Conservation (phyloP, 768 basidiomycete genomes). For the Calocybe indica region DNA sequence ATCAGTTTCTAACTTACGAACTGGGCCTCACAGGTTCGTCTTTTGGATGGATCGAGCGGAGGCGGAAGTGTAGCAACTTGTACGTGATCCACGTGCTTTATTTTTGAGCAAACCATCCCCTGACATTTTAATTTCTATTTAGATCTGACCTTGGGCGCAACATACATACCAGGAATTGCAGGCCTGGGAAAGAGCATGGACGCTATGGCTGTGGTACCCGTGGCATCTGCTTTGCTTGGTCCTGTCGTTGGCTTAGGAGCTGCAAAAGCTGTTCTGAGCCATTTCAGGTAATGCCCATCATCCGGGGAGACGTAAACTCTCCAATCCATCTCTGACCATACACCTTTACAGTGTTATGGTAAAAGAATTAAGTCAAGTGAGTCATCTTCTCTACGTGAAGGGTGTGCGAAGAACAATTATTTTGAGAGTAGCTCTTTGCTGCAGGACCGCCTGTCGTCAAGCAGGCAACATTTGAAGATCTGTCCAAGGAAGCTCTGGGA, state of each 20-base stretch:
- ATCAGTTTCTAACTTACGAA: background rate
- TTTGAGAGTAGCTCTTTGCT: slow-evolving; percentile 13
- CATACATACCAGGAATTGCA: slow-evolving; percentile 30
- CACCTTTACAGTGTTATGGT: slow-evolving; percentile 29
- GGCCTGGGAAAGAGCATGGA: slow-evolving; percentile 32
- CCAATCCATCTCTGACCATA: background rate
- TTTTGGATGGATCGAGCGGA: slow-evolving; percentile 36
- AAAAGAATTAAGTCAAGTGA: slow-evolving; percentile 28
- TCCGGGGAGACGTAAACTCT: background rate
- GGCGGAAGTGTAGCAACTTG: slow-evolving; percentile 35
- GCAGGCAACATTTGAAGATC: slow-evolving; percentile 29
- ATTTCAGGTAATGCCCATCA: slow-evolving; percentile 24
- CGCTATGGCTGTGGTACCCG: slow-evolving; percentile 29
- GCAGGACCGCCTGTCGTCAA: slow-evolving; percentile 31
- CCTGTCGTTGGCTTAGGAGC: slow-evolving; percentile 36
- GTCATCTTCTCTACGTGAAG: background rate
- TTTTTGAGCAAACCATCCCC: background rate
- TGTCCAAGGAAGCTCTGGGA: slow-evolving; percentile 28
- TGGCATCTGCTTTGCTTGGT: slow-evolving; percentile 30
- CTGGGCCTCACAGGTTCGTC: slow-evolving; percentile 21
- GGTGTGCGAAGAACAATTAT: no score
- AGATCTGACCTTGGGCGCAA: slow-evolving; percentile 31
- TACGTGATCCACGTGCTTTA: slow-evolving; percentile 7
- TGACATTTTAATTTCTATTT: background rate
- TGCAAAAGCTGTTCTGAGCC: slow-evolving; percentile 30